phyloP scores from a whole-genome alignment of 1,284 basidiomycete genomes.

The Melanopsichium pennsylvanicum region DNA sequence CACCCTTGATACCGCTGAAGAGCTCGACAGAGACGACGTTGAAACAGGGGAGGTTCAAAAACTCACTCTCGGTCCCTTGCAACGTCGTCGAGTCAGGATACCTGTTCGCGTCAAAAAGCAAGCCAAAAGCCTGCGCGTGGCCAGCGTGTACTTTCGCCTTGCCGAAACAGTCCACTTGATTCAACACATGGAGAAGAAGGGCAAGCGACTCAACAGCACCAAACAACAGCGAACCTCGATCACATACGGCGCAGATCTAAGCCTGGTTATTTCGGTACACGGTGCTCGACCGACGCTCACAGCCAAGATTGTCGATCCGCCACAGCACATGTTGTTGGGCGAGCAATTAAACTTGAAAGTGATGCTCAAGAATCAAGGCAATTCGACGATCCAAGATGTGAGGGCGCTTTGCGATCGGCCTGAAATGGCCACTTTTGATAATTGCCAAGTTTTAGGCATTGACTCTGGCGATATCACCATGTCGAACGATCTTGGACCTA shows the following conservation, averaged over 20 bases:
- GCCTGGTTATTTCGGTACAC: conserved; percentile 65
- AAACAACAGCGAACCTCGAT: conserved; percentile 66
- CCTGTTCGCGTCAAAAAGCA: conserved; percentile 12
- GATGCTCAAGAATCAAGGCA: conserved; percentile 25
- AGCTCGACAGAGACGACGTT: conserved; percentile 13
- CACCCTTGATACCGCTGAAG: background rate
- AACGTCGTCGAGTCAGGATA: conserved; percentile 9
- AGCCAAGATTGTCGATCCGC: conserved; percentile 11
- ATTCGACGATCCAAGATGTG: conserved; percentile 11
- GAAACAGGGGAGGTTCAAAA: conserved; percentile 54
- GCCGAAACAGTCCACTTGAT: conserved; percentile 67
- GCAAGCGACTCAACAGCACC: conserved; percentile 67
- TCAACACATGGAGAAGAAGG: conserved; percentile 67
- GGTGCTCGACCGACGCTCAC: conserved; percentile 22
- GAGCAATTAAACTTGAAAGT: conserved; percentile 16
- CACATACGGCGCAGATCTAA: conserved; percentile 67
- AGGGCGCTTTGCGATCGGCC: conserved; percentile 26
- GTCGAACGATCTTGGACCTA: conserved; percentile 53
- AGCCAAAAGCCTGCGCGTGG: conserved; percentile 50
- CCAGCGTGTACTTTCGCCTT: conserved; percentile 66
- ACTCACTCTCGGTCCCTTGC: conserved; percentile 6
- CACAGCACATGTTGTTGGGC: conserved; percentile 12
- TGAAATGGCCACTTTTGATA: conserved; percentile 14
- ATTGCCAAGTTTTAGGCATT: too few species aligned
- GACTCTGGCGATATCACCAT: too few species aligned